Base-by-base conservation (phyloP, 2,329 filamentous ascomycete species). In the Didymella segeticola region DNA sequence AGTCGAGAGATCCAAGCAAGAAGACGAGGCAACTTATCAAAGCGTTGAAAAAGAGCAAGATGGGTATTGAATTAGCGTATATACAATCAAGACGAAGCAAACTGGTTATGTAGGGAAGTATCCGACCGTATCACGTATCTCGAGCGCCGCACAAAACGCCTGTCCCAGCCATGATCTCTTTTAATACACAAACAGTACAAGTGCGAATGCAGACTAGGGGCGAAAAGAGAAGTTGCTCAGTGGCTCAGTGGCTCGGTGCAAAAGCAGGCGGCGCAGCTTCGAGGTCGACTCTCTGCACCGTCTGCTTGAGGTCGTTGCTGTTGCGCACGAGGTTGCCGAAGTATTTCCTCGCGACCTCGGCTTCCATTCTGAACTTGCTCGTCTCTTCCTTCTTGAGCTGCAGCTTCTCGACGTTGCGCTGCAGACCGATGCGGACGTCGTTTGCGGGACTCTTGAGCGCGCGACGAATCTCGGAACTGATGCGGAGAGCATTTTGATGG, bases 381-480 rank as follows among this genome's bases (percentile, higher is more conserved):
- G 91, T 95, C 71, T 96, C 90, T 63, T 95, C 89, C 63, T 89
- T 88, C 71, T 90, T 89, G 56, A 86, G 87, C 49, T 79, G 76
- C 10, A 98, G 85, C 65, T 95, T 87, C 77, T 98, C 92, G 41
- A 97, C 88, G 23, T 87, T 91, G 47, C 89, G 87, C 66, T 96
- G 89, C 25, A 99, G 83, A 46, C 89, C 88, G 36, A 91, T 87
- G 47, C 92, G 88, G 7, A 99, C 84, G 66, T 91, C 92, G 68
- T 93, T 89, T 1, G 93, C 90, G 1, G 95, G 95, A 66, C 90
- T 87, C 55, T 91, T 90, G 31, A 99, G 85, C 8, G 96, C 91
- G 71, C 92, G 91, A 63, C 93, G 90, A 34, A 96, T 91, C 48
- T 96, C 89, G 22, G 86, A 83, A 19, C 90, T 88, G 68, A 99